Evolutionary conservation across 2,329 filamentous ascomycete genomes (phyloP), one percentile per base, ranked within the genome.

Genomic region (Lachnellula occidentalis): DNA sequence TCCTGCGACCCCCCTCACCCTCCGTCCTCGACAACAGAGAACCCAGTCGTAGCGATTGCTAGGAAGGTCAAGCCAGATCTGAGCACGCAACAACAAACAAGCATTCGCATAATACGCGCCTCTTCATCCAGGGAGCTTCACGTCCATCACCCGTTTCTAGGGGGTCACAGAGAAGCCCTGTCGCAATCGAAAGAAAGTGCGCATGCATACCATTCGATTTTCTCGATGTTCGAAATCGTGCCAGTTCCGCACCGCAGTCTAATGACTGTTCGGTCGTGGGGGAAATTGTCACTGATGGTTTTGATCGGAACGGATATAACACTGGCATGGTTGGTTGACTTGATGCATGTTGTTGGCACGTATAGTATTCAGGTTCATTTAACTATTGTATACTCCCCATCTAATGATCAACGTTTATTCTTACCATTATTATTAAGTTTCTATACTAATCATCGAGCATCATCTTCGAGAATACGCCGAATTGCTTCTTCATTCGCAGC

Each of bases 291-390:
- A 56, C 31, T 17, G 36, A 60, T 42, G 50, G 56, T 6, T 51
- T 53, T n/a, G 48, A 45, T 34, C 47, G 57, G 42, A n/a, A 59
- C 45, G 78, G 86, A 57, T 86, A 87, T 63, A 79, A 81, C 34
- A 70, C 78, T 8, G 78, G 80, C 59, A 76, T 86, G 61, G 83
- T 87, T 86, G 61, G 83, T 87, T 4, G 83, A 88, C 67, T 72
- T 87, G n/a, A 71, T 88, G 45, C 85, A 88, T 69, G 81, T 86
- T 17, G 75, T 88, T 53, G 83, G 83, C 83, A 75, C 57, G 79
- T 70, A 50, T 3, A 11, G 3, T 31, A 12, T 31, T 12, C 27
- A 9, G 27, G 3, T 31, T 9, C 9, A 31, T 12, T 31, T 9
- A 31, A 31, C 2, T 31, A 11, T 31, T 31, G 9, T 12, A 31